Conservation (phyloP, 345 rosid species). For the Syzygium grande region DNA sequence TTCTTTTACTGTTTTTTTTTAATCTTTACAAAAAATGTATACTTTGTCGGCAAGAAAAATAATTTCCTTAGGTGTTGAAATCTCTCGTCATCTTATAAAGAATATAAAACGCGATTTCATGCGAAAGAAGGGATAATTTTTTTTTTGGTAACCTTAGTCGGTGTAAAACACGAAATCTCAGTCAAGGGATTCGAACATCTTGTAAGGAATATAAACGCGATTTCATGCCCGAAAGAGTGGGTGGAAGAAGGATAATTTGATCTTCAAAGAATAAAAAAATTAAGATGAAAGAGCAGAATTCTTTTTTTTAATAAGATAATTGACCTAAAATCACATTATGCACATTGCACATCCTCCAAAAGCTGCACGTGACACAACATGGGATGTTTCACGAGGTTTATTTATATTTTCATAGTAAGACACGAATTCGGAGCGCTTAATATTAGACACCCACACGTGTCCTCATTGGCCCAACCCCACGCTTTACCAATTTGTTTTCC, state of each 20-base stretch:
- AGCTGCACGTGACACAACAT: neutral
- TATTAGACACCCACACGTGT: neutral
- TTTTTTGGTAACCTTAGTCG: too few species aligned
- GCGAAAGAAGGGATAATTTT: neutral
- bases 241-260: neutral
- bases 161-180: too few species aligned
- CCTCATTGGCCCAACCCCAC: neutral
- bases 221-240: too few species aligned
- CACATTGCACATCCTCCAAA: neutral
- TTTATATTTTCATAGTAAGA: too few species aligned
- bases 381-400: neutral
- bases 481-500: neutral
- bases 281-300: neutral
- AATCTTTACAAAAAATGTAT: neutral
- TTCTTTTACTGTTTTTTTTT: neutral
- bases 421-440: too few species aligned
- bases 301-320: neutral
- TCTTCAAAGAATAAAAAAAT: neutral
- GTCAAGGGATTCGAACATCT: too few species aligned
- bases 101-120: neutral
- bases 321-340: neutral
- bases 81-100: neutral
- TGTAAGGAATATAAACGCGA: too few species aligned
- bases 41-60: neutral
- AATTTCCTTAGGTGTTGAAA: neutral